A percentile compares a stretch with the other conserved stretches of the same genome.
Conservation (phyloP, 2,329 filamentous ascomycete species). For the Ceratocystis variospora region DNA sequence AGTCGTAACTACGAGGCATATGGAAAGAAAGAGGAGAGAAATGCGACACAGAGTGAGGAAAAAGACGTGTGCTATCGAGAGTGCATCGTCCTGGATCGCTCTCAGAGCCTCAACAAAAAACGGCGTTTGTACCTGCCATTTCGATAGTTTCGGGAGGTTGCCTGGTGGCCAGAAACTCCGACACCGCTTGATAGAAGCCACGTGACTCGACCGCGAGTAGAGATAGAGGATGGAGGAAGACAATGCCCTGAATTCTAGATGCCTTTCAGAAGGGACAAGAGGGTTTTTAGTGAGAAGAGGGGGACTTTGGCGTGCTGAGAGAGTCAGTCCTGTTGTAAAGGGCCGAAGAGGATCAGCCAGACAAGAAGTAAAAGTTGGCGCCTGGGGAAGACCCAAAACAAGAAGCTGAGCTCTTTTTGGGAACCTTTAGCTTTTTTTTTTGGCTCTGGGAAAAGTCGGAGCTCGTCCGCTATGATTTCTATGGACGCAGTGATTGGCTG, state of each 20-base stretch:
- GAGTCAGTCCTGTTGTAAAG: too few species aligned
- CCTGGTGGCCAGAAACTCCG: slow-evolving; percentile 4
- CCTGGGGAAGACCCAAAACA: neutral
- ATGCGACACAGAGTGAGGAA: neutral
- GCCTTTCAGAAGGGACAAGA: neutral
- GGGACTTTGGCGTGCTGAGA: too few species aligned
- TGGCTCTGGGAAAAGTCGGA: neutral
- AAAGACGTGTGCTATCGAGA: too few species aligned
- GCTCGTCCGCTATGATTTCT: neutral
- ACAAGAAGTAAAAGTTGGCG: too few species aligned
- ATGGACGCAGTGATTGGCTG: neutral
- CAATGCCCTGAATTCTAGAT: neutral
- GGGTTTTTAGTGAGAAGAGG: too few species aligned
- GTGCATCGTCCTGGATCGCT: too few species aligned
- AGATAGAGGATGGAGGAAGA: neutral
- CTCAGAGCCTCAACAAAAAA: neutral
- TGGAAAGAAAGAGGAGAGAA: neutral
- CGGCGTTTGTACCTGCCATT: slow-evolving; percentile 14
- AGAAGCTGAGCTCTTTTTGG: neutral
- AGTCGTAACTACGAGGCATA: too few species aligned
- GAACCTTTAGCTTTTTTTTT: slow-evolving; percentile 7
- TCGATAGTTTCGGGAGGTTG: neutral
- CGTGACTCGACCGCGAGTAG: slow-evolving; percentile 5
- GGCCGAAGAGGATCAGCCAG: too few species aligned
- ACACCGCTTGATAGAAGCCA: slow-evolving; percentile 13